Evolutionary conservation across 495 filamentous ascomycete species (phyloP).

Genomic region (Chaetomium fimeti): DNA sequence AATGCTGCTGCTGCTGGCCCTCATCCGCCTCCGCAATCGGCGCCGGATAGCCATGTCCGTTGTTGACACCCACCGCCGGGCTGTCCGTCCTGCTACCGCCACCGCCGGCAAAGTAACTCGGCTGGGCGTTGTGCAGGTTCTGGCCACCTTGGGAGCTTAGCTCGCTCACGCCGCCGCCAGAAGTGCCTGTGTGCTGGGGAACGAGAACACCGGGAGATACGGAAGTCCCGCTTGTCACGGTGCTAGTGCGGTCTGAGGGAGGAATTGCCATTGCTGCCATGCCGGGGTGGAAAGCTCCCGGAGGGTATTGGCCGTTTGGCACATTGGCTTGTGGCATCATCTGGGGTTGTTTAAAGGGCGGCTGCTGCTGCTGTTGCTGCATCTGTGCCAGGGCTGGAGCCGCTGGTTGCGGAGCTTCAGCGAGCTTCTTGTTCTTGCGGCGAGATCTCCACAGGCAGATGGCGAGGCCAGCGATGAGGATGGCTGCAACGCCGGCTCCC

Average conservation of each 20-base stretch:
- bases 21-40: conserved; percentile 27
- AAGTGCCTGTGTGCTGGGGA: conserved; percentile 25
- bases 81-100: conserved; percentile 10
- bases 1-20: not conserved
- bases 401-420: not conserved
- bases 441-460: conserved; percentile 24
- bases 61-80: not conserved
- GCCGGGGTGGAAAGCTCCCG: not conserved
- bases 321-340: conserved; percentile 13
- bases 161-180: conserved; percentile 23
- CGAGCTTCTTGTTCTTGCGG: conserved; percentile 29
- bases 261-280: not conserved
- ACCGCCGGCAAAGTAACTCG: conserved; percentile 3
- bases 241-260: not conserved
- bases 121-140: not conserved
- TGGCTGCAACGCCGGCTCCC: conserved; percentile 26
- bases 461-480: conserved; percentile 24
- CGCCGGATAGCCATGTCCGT: conserved; percentile 10
- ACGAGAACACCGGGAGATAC: not conserved
- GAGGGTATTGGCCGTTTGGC: conserved; percentile 14
- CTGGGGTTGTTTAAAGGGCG: not conserved
- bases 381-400: conserved; percentile 1
- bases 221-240: conserved; percentile 1
- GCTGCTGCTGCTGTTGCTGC: conserved; percentile 5
- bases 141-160: conserved; percentile 20